Percentiles rank a stretch among this genome's conserved stretches.
Conservation (phyloP, 352 stramenopile genomes). For the Phytophthora sojae region DNA sequence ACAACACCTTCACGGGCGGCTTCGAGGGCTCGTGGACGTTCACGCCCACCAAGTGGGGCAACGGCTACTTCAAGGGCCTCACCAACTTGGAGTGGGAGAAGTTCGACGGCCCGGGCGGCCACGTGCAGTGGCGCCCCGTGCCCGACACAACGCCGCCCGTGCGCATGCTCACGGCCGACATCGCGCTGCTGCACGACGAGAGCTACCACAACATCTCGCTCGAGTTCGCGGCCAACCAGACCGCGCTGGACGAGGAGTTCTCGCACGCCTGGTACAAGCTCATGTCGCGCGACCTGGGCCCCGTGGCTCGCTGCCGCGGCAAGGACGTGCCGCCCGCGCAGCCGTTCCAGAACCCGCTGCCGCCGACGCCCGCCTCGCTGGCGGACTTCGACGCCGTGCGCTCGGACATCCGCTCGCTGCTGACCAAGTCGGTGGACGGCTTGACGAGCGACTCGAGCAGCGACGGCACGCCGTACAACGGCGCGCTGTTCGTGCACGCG, state of each 20-base stretch:
- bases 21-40: constrained; percentile 87
- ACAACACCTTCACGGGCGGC: constrained; percentile 72
- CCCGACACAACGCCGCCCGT: constrained; percentile 54
- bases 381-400: constrained; percentile 40
- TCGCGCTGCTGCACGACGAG: constrained; percentile 67
- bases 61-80: constrained; percentile 92
- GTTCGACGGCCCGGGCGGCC: constrained; percentile 65
- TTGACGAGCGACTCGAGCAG: constrained; percentile 33
- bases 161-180: constrained; percentile 83
- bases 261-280: constrained; percentile 72
- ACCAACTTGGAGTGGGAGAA: constrained; percentile 90
- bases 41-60: constrained; percentile 88
- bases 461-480: constrained; percentile 34
- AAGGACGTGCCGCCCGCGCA: constrained; percentile 44
- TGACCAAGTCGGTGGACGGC: constrained; percentile 21
- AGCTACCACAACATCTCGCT: constrained; percentile 71
- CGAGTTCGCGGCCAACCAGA: constrained; percentile 63
- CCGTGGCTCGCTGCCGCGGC: constrained; percentile 43
- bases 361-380: constrained; percentile 23
- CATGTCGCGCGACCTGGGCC: constrained; percentile 58
- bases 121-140: constrained; percentile 72
- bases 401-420: constrained; percentile 29
- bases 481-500: constrained; percentile 66
- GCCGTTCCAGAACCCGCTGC: constrained; percentile 57
- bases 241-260: constrained; percentile 66